Percentiles rank a stretch among this genome's conserved stretches.
These are phyloP conservation scores for Mortierella sp. DNA, from an alignment of 371 early-diverging fungal species.

Conservation along the genomic window DNA sequence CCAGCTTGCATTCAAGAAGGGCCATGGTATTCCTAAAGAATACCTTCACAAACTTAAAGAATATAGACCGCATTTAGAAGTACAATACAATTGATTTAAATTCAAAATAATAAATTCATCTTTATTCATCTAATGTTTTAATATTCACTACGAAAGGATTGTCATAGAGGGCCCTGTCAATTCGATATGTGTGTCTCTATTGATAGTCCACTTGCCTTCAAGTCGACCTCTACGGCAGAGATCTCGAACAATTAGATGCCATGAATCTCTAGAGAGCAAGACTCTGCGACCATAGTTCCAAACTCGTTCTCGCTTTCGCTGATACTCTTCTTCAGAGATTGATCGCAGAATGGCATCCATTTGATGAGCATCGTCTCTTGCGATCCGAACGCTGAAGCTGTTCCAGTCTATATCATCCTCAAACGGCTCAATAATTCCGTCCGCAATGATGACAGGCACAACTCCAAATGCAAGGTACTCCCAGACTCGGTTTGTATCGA, in stretches of 20 bases:
- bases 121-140: not conserved
- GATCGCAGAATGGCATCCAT: slow-evolving; percentile 61
- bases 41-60: not conserved
- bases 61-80: slow-evolving; percentile 9
- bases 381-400: slow-evolving; percentile 62
- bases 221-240: slow-evolving; percentile 59
- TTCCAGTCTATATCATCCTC: slow-evolving; percentile 72
- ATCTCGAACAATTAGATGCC: slow-evolving; percentile 69
- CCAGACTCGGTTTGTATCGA: slow-evolving; percentile 69
- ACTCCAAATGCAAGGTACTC: slow-evolving; percentile 72
- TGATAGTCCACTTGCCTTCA: slow-evolving; percentile 22
- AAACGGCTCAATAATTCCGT: slow-evolving; percentile 69
- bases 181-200: slow-evolving; percentile 5
- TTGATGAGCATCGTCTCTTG: slow-evolving; percentile 65
- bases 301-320: slow-evolving; percentile 59
- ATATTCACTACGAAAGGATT: slow-evolving; percentile 7
- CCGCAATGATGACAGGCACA: slow-evolving; percentile 69
- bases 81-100: not conserved
- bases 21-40: slow-evolving; percentile 12
- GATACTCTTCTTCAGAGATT: slow-evolving; percentile 63
- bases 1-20: slow-evolving; percentile 18
- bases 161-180: slow-evolving; percentile 11
- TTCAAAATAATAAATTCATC: not conserved
- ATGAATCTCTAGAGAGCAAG: slow-evolving; percentile 64
- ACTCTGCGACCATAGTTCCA: slow-evolving; percentile 68